Evolutionary conservation across 83 land plant genomes (phyloP), one percentile per base, ranked within the genome.

Genomic region (Diphasiastrum complanatum): DNA sequence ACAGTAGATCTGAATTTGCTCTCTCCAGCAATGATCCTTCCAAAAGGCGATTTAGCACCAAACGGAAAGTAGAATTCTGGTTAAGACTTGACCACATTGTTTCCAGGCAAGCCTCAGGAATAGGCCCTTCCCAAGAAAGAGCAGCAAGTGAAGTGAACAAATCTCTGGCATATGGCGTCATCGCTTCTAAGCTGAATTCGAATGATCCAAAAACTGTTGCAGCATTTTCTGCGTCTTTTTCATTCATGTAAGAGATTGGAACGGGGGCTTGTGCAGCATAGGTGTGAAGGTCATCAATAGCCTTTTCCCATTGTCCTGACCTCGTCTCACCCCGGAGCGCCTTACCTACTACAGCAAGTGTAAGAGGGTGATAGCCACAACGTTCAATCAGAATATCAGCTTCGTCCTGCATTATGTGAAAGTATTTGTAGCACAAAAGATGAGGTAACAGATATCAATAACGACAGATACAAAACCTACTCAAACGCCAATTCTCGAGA

Each of bases 291-390:
- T 79, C 70, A 40, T 36, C 45, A 5, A 79, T 58, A n/a, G 82
- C 82, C 63, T 75, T 75, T n/a, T 75, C 75, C 82, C 82, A 79
- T 61, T 79, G 72, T 28, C 75, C 78, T 22, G 65, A 31, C 47
- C 79, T 41, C 14, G 51, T 70, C 36, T 79, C 78, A 47, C 69
- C 65, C 25, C 71, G 65, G 6, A 79, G 82, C 25, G 82, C 79
- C 61, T 79, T 76, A 14, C 78, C 82, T 60, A 79, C 66, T 10
- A 79, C 82, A 53, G 82, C 79, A 45, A 79, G 69, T 20, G 82
- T 79, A 12, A 79, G 78, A 61, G 82, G 82, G 38, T 79, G 82
- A 60, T 79, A 70, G 29, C 82, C 82, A 45, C 82, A 79, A 0
- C 78, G 52, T 40, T 79, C 65, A 27, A 75, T 68, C 40, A 79